A percentile compares a stretch with the other conserved stretches of the same genome.
These are phyloP conservation scores for Amanita pallidorosea DNA, from an alignment of 768 basidiomycete genomes.

Conservation along the genomic window DNA sequence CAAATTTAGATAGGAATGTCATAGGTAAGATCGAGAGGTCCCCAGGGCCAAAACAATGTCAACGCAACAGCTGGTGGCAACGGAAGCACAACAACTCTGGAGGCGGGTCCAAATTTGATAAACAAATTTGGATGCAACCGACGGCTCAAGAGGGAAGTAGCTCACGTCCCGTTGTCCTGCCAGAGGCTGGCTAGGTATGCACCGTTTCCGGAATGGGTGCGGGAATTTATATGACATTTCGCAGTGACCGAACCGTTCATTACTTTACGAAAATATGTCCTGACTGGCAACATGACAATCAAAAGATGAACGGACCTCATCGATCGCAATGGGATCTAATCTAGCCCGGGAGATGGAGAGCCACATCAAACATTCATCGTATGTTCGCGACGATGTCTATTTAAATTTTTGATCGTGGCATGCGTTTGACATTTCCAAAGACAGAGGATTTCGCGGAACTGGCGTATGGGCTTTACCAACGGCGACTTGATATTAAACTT, in stretches of 20 bases:
- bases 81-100: conserved; percentile 57
- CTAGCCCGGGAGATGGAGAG: conserved; percentile 58
- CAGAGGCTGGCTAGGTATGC: conserved; percentile 35
- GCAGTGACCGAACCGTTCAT: conserved; percentile 73
- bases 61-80: conserved; percentile 38
- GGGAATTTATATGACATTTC: neutral
- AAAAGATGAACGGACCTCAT: conserved; percentile 74
- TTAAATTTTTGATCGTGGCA: neutral
- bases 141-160: conserved; percentile 33
- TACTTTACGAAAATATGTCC: conserved; percentile 55
- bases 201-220: neutral
- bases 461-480: conserved; percentile 11
- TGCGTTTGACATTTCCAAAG: conserved; percentile 10
- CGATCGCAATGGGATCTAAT: conserved; percentile 53
- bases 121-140: conserved; percentile 79
- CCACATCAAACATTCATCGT: conserved; percentile 81
- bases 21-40: neutral
- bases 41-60: neutral
- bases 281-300: conserved; percentile 27
- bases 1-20: too few relatives aligned
- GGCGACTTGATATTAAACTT: conserved; percentile 1
- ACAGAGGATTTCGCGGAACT: conserved; percentile 27
- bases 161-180: conserved; percentile 19
- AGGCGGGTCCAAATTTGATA: conserved; percentile 66
- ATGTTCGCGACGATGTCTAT: conserved; percentile 14